Base-by-base conservation (phyloP, 2,329 filamentous ascomycete genomes). In the Rosellinia necatrix region DNA sequence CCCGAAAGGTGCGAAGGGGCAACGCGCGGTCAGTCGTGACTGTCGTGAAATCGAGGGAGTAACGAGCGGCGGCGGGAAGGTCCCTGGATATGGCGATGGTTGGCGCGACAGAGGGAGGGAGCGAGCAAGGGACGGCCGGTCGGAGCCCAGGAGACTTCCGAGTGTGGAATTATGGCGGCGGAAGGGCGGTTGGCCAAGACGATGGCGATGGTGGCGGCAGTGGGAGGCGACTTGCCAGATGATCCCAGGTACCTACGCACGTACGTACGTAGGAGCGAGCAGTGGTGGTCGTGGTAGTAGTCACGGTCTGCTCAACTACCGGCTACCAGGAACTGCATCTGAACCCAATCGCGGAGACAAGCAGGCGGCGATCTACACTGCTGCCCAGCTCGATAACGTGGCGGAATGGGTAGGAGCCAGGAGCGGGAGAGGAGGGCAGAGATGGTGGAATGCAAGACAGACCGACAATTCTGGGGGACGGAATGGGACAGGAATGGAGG, bases 21-120 rank as follows among this genome's bases (percentile, higher is more conserved):
- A 46, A 30, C n/a, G 21, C 19, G 44, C 10, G 34, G 24, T 46
- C 54, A n/a, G 27, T 38, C 19, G 27, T 42, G 41, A 32, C 47
- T 47, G 37, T 51, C 43, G 53, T 46, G 50, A 42, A 53, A 58
- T 38, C 37, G 50, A 53, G 47, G 59, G 56, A 64, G 53, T 65
- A 71, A 64, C 67, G 68, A 71, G 64, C 61, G 68, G 62, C 67
- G 60, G 61, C n/a, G 61, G 66, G 64, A 53, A 62, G 37, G 35
- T 22, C 42, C 51, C 53, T 47, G 25, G 47, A 49, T 50, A 21
- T 19, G 29, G 34, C 22, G 19, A 35, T 25, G 42, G 41, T 24
- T 34, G 44, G 44, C 44, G 49, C 48, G 27, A 38, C 15, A 15
- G 49, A 30, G 34, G n/a, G 15, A 17, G 32, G n/a, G 3, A 21